phyloP scores from a whole-genome alignment of 73 alveolate genomes.

The Blepharisma japonicum region DNA sequence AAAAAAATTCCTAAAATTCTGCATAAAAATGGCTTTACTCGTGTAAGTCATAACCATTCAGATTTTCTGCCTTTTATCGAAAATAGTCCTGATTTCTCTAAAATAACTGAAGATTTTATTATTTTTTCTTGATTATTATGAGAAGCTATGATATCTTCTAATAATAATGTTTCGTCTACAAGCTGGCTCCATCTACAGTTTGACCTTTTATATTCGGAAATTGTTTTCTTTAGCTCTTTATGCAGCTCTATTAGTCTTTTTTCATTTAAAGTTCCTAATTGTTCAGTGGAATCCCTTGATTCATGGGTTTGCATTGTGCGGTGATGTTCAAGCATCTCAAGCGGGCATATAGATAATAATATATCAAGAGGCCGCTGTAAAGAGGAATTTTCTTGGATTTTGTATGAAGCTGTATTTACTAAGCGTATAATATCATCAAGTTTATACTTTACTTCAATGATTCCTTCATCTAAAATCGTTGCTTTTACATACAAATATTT shows the following conservation, averaged over 20 bases:
- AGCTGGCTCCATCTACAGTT: not conserved
- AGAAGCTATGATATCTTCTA: not conserved
- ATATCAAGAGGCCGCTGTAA: not conserved
- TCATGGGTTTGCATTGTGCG: constrained; percentile 5
- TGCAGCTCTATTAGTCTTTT: constrained; percentile 11
- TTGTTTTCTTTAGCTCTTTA: not conserved
- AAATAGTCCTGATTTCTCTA: not conserved
- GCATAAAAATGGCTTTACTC: not conserved
- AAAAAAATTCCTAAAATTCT: constrained; percentile 1
- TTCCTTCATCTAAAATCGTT: not conserved
- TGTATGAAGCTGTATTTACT: not conserved
- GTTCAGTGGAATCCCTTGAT: constrained; percentile 4
- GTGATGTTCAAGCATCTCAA: constrained; percentile 27
- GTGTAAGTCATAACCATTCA: constrained; percentile 12
- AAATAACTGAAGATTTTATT: not conserved
- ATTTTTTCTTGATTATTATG: not conserved
- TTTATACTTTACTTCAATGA: constrained; percentile 8
- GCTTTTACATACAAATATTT: not conserved
- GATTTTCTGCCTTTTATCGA: not conserved
- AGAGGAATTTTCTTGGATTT: not conserved
- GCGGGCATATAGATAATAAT: constrained; percentile 17
- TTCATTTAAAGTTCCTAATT: constrained; percentile 6
- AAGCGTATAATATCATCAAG: constrained; percentile 15
- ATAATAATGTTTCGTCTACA: not conserved
- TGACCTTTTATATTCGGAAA: constrained; percentile 24